Evolutionary conservation across 352 stramenopile genomes (phyloP).

Genomic region (Pythium brachiatum): DNA sequence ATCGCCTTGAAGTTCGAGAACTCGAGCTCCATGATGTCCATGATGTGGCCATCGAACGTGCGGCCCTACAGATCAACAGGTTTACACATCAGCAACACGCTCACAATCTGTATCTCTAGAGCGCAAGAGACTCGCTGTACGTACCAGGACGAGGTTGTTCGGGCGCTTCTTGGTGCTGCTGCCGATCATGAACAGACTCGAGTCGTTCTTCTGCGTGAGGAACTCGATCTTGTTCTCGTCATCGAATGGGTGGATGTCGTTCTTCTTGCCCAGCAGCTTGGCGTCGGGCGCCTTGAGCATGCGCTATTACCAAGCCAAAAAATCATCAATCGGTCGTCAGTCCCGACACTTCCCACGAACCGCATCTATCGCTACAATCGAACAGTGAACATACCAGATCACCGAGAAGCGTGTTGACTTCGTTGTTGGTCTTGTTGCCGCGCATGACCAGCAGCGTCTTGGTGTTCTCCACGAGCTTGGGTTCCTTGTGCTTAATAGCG

Average conservation of each 20-base stretch:
- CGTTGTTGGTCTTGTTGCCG: slow-evolving; percentile 88
- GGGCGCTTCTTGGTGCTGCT: slow-evolving; percentile 99
- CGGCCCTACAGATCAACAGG: slow-evolving; percentile 62
- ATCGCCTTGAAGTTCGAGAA: slow-evolving; percentile 95
- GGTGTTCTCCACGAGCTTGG: slow-evolving; percentile 91
- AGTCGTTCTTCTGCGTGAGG: slow-evolving; percentile 97
- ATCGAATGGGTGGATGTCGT: slow-evolving; percentile 94
- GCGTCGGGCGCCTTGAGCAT: slow-evolving; percentile 86
- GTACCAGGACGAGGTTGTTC: slow-evolving; percentile 95
- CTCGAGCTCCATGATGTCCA: slow-evolving; percentile 98
- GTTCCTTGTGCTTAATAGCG: slow-evolving; percentile 84
- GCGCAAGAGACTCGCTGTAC: neutral
- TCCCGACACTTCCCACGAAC: neutral
- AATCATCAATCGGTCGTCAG: neutral
- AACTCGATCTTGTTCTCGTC: slow-evolving; percentile 93
- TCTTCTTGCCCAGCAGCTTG: slow-evolving; percentile 92
- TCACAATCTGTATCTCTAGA: neutral
- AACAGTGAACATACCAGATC: slow-evolving; percentile 53
- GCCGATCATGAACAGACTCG: slow-evolving; percentile 94
- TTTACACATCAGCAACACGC: neutral
- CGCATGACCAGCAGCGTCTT: slow-evolving; percentile 89
- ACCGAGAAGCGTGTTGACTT: slow-evolving; percentile 76
- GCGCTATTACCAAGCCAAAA: slow-evolving; percentile 33
- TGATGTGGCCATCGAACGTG: slow-evolving; percentile 97
- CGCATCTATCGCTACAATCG: neutral